Conservation (phyloP, 805 yeast species). For the Candida ascalaphidarum region DNA sequence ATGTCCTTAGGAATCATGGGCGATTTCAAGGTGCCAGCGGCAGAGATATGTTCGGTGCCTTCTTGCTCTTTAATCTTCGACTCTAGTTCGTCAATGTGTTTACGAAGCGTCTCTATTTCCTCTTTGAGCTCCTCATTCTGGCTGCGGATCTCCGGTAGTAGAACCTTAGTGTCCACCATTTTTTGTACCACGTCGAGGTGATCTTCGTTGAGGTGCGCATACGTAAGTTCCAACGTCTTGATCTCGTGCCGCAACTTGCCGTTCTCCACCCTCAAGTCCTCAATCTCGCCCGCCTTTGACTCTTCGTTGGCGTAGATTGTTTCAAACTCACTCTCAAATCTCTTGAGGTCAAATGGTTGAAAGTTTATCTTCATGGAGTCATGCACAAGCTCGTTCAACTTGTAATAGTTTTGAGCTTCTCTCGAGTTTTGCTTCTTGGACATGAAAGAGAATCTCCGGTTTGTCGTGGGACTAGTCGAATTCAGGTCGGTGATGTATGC, state of each 20-base stretch:
- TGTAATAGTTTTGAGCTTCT: slow-evolving; percentile 29
- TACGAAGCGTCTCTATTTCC: slow-evolving; percentile 27
- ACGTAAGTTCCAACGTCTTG: slow-evolving; percentile 61
- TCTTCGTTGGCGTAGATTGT: slow-evolving; percentile 64
- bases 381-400: slow-evolving; percentile 63
- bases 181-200: slow-evolving; percentile 84
- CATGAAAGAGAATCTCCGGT: slow-evolving; percentile 10
- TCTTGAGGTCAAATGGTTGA: slow-evolving; percentile 61
- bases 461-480: neutral
- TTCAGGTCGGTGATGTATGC: slow-evolving; percentile 16
- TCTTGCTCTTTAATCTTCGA: too few species aligned
- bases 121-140: slow-evolving; percentile 56
- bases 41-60: too few species aligned
- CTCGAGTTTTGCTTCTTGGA: slow-evolving; percentile 1
- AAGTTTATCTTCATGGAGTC: slow-evolving; percentile 73
- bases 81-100: slow-evolving; percentile 33
- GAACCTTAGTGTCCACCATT: slow-evolving; percentile 72
- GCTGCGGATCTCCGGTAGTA: slow-evolving; percentile 64
- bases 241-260: slow-evolving; percentile 68
- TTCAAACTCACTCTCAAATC: slow-evolving; percentile 66
- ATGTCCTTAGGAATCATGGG: slow-evolving; percentile 25
- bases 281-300: slow-evolving; percentile 57
- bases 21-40: slow-evolving; percentile 4
- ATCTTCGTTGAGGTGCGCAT: slow-evolving; percentile 64
- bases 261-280: slow-evolving; percentile 51